phyloP scores from a whole-genome alignment of 441 rosid species.

The Populus tomentosa region DNA sequence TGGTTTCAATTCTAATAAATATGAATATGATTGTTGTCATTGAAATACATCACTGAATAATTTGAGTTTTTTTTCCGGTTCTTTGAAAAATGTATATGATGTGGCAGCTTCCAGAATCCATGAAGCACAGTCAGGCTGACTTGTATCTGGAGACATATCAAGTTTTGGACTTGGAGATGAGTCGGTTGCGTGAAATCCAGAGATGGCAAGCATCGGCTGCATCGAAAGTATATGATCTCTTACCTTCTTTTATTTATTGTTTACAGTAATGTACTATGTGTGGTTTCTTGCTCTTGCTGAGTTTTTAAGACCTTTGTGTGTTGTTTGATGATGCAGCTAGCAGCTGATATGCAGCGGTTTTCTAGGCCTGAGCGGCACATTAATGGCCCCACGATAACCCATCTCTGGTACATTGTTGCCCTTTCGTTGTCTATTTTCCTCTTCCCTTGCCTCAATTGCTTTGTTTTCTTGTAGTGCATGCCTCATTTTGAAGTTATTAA shows the following conservation, averaged over 20 bases:
- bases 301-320: slow-evolving; percentile 10
- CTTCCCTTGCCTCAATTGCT: neutral
- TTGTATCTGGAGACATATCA: slow-evolving; percentile 95
- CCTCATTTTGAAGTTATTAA: slow-evolving; percentile 4
- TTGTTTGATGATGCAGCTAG: slow-evolving; percentile 64
- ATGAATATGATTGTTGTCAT: neutral
- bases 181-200: slow-evolving; percentile 96
- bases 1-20: slow-evolving; percentile 15
- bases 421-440: neutral
- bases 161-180: slow-evolving; percentile 34
- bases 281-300: neutral
- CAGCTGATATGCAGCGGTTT: slow-evolving; percentile 99
- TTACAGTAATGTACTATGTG: slow-evolving; percentile 4
- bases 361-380: slow-evolving; percentile 96
- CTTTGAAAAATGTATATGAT: slow-evolving; percentile 8
- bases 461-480: neutral
- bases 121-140: slow-evolving; percentile 99
- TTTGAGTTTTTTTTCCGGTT: neutral
- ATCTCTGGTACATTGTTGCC: slow-evolving; percentile 61
- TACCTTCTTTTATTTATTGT: slow-evolving; percentile 12
- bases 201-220: slow-evolving; percentile 96
- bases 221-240: slow-evolving; percentile 57
- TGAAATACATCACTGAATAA: neutral
- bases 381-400: slow-evolving; percentile 96
- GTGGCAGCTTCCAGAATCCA: slow-evolving; percentile 95